Percentiles rank a stretch among this genome's conserved stretches.
phyloP scores from a whole-genome alignment of 805 yeast species.

The Starmerella ratchasimensis region DNA sequence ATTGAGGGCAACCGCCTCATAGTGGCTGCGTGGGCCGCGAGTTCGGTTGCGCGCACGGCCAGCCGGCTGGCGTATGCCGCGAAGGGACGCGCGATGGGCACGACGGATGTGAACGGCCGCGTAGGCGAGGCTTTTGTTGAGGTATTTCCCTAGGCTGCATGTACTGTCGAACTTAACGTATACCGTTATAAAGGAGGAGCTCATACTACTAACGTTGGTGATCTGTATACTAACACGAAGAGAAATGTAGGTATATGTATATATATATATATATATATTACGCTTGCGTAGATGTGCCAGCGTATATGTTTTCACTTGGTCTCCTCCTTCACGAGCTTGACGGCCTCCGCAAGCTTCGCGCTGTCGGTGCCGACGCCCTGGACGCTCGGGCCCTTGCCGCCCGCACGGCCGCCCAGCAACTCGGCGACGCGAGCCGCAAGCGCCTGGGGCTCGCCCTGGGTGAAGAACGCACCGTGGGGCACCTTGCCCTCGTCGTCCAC shows the following conservation, averaged over 20 bases:
- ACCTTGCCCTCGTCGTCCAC: conserved; percentile 48
- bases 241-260: no score
- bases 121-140: conserved; percentile 51
- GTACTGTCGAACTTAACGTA: no score
- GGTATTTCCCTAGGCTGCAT: no score
- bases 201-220: no score
- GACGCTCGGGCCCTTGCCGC: conserved; percentile 92
- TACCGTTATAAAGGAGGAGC: no score
- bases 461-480: conserved; percentile 90
- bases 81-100: conserved; percentile 68
- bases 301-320: no score
- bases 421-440: conserved; percentile 58
- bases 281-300: not conserved
- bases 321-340: conserved; percentile 50
- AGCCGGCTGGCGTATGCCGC: conserved; percentile 48
- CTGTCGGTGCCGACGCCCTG: conserved; percentile 94
- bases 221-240: no score
- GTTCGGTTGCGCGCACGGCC: conserved; percentile 51
- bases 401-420: conserved; percentile 89
- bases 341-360: conserved; percentile 55
- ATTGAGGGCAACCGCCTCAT: conserved; percentile 24
- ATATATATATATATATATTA: no score
- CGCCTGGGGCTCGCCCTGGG: conserved; percentile 62
- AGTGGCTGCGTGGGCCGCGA: conserved; percentile 60
- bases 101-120: conserved; percentile 60